Evolutionary conservation across 2,329 filamentous ascomycete species (phyloP).

Genomic region (Nothophoma quercina): DNA sequence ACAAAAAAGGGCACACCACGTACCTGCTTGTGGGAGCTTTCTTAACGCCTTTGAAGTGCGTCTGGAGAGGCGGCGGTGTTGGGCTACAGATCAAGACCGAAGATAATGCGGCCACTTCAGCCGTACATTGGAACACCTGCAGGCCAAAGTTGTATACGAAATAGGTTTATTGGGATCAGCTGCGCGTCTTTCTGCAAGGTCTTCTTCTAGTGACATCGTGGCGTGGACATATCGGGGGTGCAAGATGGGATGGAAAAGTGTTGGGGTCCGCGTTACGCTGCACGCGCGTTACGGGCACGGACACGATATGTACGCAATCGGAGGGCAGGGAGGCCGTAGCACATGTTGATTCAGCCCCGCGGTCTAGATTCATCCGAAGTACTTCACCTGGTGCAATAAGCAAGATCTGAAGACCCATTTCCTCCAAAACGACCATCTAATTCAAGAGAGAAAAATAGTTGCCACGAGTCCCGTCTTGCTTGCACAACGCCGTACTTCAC

Average conservation of each 20-base stretch:
- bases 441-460: not conserved
- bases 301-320: not conserved
- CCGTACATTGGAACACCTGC: too few species aligned
- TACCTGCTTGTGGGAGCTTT: not conserved
- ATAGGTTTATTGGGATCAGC: not conserved
- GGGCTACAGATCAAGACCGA: not conserved
- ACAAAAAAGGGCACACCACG: not conserved
- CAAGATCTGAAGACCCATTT: conserved; percentile 2
- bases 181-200: not conserved
- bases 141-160: too few species aligned
- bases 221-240: not conserved
- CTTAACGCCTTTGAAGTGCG: not conserved
- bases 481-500: conserved; percentile 7
- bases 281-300: not conserved
- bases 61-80: not conserved
- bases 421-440: not conserved
- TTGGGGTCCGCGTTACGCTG: not conserved
- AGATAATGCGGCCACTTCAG: too few species aligned
- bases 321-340: not conserved
- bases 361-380: conserved; percentile 9
- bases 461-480: conserved; percentile 5
- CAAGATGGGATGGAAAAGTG: not conserved
- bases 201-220: not conserved
- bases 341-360: conserved; percentile 7
- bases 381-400: conserved; percentile 8